Percentiles rank a stretch among this genome's conserved stretches.
phyloP scores from a whole-genome alignment of 371 early-diverging fungal genomes.

The Aphelidium insulamus region DNA sequence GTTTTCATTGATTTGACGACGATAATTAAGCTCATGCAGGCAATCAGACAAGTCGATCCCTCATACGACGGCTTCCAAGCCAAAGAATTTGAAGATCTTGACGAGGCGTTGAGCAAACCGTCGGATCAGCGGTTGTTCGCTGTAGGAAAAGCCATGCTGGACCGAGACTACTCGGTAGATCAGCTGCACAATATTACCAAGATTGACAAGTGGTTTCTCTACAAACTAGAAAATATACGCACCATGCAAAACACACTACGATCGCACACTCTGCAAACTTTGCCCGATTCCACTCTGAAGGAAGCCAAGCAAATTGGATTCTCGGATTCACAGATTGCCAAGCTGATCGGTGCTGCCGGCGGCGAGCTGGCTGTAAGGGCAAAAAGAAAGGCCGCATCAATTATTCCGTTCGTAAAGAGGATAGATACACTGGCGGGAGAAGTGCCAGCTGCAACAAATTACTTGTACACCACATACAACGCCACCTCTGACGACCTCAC shows the following conservation, averaged over 20 bases:
- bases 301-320: conserved; percentile 67
- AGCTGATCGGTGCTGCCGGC: conserved; percentile 12
- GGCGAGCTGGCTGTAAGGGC: conserved; percentile 36
- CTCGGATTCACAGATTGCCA: conserved; percentile 64
- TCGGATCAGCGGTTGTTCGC: conserved; percentile 79
- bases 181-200: conserved; percentile 63
- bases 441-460: conserved; percentile 79
- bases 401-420: conserved; percentile 70
- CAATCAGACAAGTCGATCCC: conserved; percentile 20
- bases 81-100: conserved; percentile 22
- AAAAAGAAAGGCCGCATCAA: conserved; percentile 24
- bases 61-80: conserved; percentile 17
- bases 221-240: conserved; percentile 71
- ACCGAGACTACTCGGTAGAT: conserved; percentile 57
- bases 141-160: conserved; percentile 65
- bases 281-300: conserved; percentile 24
- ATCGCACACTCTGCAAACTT: conserved; percentile 14
- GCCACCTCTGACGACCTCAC: conserved; percentile 54
- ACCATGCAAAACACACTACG: conserved; percentile 28
- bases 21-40: conserved; percentile 3
- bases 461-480: conserved; percentile 81
- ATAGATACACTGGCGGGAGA: conserved; percentile 85
- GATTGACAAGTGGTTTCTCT: conserved; percentile 86
- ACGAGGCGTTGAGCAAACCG: conserved; percentile 44
- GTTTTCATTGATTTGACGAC: conserved; percentile 48